These are phyloP conservation scores for Carex sylvatica DNA, from an alignment of 202 grass and related monocot genomes.

Conservation along the genomic window DNA sequence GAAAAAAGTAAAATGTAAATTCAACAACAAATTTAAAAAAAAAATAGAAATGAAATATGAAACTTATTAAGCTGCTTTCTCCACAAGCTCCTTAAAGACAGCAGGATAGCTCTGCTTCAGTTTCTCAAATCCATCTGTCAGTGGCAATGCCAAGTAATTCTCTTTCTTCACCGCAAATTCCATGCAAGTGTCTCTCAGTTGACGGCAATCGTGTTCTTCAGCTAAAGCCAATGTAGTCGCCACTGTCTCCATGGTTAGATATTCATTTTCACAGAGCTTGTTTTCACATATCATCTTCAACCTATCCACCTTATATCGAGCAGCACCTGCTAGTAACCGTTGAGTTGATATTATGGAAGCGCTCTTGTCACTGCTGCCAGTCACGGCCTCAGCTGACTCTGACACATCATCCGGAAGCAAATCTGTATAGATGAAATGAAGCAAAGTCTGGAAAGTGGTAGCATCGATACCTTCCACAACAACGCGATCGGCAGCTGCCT, in stretches of 20 bases:
- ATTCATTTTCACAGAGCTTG: background rate
- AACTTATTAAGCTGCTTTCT: background rate
- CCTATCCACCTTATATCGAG: constrained; percentile 25
- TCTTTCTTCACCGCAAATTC: constrained; percentile 21
- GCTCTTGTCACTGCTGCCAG: background rate
- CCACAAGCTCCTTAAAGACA: constrained; percentile 14
- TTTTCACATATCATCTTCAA: constrained; percentile 28
- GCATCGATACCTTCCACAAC: background rate
- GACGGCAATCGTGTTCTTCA: constrained; percentile 13
- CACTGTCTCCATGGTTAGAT: constrained; percentile 21
- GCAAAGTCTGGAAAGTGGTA: constrained; percentile 7
- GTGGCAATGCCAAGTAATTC: constrained; percentile 4
- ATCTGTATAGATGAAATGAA: constrained; percentile 27
- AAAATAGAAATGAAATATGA: background rate
- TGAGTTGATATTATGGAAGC: background rate
- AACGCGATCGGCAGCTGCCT: background rate
- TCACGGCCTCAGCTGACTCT: background rate
- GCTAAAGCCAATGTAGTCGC: constrained; percentile 30
- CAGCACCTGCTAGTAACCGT: background rate
- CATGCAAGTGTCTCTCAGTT: constrained; percentile 26
- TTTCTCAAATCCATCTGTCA: constrained; percentile 26
- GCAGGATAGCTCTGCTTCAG: constrained; percentile 13
- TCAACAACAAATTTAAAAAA: background rate
- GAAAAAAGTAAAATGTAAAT: background rate
- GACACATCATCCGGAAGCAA: background rate